Conservation (phyloP, 2,329 filamentous ascomycete species). For the Dothideomycetidae sp. region DNA sequence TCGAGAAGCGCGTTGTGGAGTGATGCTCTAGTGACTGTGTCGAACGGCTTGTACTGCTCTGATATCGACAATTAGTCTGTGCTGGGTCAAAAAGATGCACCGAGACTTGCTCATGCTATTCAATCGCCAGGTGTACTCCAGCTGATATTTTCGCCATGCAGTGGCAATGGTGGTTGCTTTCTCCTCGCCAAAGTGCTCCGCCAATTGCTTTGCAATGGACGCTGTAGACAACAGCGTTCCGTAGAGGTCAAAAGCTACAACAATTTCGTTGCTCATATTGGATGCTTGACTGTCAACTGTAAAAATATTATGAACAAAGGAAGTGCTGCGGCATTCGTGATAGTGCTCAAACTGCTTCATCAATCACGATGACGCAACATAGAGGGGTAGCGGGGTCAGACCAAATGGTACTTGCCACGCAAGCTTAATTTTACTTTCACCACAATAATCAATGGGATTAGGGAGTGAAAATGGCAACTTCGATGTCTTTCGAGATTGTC, state of each 20-base stretch:
- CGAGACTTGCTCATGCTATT: slow-evolving; percentile 62
- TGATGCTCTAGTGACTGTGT: slow-evolving; percentile 46
- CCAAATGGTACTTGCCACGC: no score
- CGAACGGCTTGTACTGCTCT: slow-evolving; percentile 51
- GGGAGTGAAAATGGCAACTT: slow-evolving; percentile 40
- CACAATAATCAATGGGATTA: slow-evolving; percentile 21
- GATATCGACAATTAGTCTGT: slow-evolving; percentile 5
- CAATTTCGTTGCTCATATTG: slow-evolving; percentile 18
- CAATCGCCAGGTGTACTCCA: slow-evolving; percentile 64
- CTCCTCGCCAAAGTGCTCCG: slow-evolving; percentile 42
- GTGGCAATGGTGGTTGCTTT: slow-evolving; percentile 43
- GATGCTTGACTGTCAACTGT: slow-evolving; percentile 1
- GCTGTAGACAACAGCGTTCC: slow-evolving; percentile 60
- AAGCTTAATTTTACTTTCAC: background rate
- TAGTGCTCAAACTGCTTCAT: no score
- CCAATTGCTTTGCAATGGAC: slow-evolving; percentile 48
- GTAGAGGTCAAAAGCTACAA: slow-evolving; percentile 63
- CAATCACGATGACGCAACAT: background rate
- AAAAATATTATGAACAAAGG: background rate
- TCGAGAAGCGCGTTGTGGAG: slow-evolving; percentile 52
- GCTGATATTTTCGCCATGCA: slow-evolving; percentile 53
- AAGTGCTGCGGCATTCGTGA: no score
- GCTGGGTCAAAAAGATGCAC: slow-evolving; percentile 7
- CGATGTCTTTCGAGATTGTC: slow-evolving; percentile 57
- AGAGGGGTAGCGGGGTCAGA: background rate